These are phyloP conservation scores for Arxiozyma heterogenica DNA, from an alignment of 1,139 yeast genomes.

Conservation along the genomic window DNA sequence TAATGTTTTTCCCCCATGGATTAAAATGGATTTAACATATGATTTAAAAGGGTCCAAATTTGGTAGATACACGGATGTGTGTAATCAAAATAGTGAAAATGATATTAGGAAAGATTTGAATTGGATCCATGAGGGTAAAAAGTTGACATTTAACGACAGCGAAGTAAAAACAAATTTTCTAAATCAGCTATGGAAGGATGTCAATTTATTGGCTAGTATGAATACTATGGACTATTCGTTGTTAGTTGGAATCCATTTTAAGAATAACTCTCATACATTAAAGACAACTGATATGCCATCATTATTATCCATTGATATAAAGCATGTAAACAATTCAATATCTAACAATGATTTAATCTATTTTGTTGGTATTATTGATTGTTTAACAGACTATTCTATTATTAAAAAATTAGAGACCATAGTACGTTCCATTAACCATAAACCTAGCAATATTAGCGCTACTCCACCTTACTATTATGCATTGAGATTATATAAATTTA, in stretches of 20 bases:
- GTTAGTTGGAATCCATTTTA: constrained; percentile 54
- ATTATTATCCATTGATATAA: constrained; percentile 32
- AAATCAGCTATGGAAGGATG: constrained; percentile 66
- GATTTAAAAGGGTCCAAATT: constrained; percentile 88
- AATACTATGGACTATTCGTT: constrained; percentile 94
- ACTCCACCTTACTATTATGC: constrained; percentile 87
- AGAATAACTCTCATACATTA: constrained; percentile 36
- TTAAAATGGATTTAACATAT: constrained; percentile 74
- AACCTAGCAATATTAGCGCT: constrained; percentile 67
- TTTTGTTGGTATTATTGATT: constrained; percentile 87
- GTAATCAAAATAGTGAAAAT: neutral
- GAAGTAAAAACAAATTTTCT: constrained; percentile 46
- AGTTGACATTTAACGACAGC: constrained; percentile 59
- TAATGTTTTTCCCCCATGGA: constrained; percentile 86
- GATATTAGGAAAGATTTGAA: constrained; percentile 42
- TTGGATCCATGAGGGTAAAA: constrained; percentile 61
- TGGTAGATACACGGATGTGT: constrained; percentile 55
- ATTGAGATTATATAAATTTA: constrained; percentile 66
- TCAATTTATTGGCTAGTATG: constrained; percentile 53
- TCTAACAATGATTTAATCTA: constrained; percentile 58
- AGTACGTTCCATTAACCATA: constrained; percentile 65
- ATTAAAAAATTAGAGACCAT: constrained; percentile 75
- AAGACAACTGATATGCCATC: constrained; percentile 33
- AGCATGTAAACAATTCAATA: constrained; percentile 12
- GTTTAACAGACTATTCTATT: constrained; percentile 73